Evolutionary conservation across 2,329 filamentous ascomycete genomes (phyloP).

Genomic region (Hysterium pulicare): DNA sequence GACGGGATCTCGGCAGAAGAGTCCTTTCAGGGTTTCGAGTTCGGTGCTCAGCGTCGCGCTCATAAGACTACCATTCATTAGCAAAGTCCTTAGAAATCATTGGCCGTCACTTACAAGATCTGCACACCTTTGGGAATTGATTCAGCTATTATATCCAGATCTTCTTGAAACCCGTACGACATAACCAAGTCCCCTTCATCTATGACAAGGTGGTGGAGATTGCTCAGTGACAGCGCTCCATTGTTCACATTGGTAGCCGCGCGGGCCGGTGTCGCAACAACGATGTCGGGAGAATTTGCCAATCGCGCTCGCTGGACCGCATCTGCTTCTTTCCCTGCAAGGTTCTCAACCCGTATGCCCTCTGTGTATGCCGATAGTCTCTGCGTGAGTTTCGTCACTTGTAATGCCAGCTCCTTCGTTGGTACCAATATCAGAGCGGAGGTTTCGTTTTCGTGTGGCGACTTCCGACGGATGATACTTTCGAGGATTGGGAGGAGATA

Average conservation of each 20-base stretch:
- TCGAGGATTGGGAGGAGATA: slow-evolving; percentile 90
- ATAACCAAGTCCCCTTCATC: slow-evolving; percentile 93
- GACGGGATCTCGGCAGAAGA: slow-evolving; percentile 80
- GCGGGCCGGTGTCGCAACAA: slow-evolving; percentile 86
- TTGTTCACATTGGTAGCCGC: slow-evolving; percentile 74
- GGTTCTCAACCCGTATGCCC: slow-evolving; percentile 75
- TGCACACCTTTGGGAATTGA: slow-evolving; percentile 81
- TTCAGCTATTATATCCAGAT: slow-evolving; percentile 75
- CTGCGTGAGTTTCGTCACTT: slow-evolving; percentile 77
- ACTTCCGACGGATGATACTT: slow-evolving; percentile 74
- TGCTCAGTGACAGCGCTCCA: slow-evolving; percentile 66
- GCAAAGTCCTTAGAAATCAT: background rate
- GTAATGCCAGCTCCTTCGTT: slow-evolving; percentile 88
- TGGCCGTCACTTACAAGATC: slow-evolving; percentile 53
- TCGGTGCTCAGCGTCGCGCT: slow-evolving; percentile 89
- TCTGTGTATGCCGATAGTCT: slow-evolving; percentile 77
- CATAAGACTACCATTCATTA: slow-evolving; percentile 57
- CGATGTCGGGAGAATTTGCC: slow-evolving; percentile 79
- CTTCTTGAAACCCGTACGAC: slow-evolving; percentile 91
- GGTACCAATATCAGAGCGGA: slow-evolving; percentile 88
- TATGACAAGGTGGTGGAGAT: slow-evolving; percentile 75
- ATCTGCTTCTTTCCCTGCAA: slow-evolving; percentile 87
- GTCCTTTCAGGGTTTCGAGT: slow-evolving; percentile 75
- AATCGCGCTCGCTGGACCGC: slow-evolving; percentile 84
- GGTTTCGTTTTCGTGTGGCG: slow-evolving; percentile 55